Evolutionary conservation across 2,329 filamentous ascomycete genomes (phyloP), one percentile per base, ranked within the genome.

Genomic region (Apiospora saccharicola): DNA sequence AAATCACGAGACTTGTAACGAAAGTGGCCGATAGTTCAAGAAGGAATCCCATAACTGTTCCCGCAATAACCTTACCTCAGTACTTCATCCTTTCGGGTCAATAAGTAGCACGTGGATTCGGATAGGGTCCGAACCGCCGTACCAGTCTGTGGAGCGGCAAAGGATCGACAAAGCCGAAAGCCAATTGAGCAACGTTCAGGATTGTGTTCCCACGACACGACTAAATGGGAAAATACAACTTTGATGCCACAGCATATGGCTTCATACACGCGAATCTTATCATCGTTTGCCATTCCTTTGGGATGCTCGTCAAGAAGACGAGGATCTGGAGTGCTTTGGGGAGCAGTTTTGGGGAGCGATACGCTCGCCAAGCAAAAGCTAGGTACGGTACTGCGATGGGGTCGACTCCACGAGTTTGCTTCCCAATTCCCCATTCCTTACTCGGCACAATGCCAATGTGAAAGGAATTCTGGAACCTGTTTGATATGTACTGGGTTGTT

Each of bases 191-290:
- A 64, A 64, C 34, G 19, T n/a, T 22, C 34, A 41, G 53, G 57
- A 64, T 64, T 13, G 19, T 12, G 26, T 61, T 22, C 30, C 34
- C 57, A 64, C 13, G 19, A 64, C 41, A 64, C 19, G 19, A 10
- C 57, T 64, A 34, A 41, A 64, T 41, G 57, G 57, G 57, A 34
- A 64, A 41, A 64, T 64, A 6, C 34, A 41, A 64, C 57, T 64
- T 14, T 41, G 41, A 14, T n/a, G 57, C n/a, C n/a, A 34, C 57
- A 37, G 30, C 57, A 64, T 64, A n/a, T 34, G 34, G 34, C 19
- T 34, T 19, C 19, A 37, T 34, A 37, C 19, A 61, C 53, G 10
- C 14, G 37, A 37, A 64, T 41, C 19, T 34, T n/a, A n/a, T 37
- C 16, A 41, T 24, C 10, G 13, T 14, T 64, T 34, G n/a, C 49